Conservation (phyloP, 2,329 filamentous ascomycete genomes). For the Sporothrix euskadiensis region DNA sequence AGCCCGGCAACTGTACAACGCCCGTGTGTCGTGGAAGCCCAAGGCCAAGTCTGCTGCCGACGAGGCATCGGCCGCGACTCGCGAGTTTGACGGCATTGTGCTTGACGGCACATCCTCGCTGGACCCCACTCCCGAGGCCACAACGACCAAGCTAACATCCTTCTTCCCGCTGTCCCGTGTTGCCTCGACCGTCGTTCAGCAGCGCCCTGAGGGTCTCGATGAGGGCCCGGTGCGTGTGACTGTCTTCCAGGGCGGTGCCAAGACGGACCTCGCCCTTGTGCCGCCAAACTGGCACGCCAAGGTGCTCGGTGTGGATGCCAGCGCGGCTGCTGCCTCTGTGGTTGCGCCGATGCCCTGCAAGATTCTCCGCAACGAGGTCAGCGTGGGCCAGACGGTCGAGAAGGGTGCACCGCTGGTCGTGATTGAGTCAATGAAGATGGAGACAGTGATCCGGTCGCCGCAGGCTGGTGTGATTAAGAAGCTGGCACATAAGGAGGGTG, state of each 20-base stretch:
- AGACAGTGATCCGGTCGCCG: constrained; percentile 77
- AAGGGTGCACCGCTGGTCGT: constrained; percentile 88
- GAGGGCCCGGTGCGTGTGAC: constrained; percentile 59
- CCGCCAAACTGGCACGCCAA: constrained; percentile 81
- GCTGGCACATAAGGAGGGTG: constrained; percentile 72
- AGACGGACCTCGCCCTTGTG: constrained; percentile 59
- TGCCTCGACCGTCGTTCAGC: constrained; percentile 72
- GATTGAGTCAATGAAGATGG: constrained; percentile 91
- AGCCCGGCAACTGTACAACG: constrained; percentile 50
- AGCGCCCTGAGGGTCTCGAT: constrained; percentile 36
- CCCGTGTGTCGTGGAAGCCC: constrained; percentile 46
- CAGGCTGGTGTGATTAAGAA: constrained; percentile 71
- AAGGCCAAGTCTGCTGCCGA: not conserved
- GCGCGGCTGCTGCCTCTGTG: constrained; percentile 78
- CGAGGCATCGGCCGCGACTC: constrained; percentile 30
- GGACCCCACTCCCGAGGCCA: constrained; percentile 13
- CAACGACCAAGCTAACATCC: constrained; percentile 56
- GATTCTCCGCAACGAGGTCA: constrained; percentile 84
- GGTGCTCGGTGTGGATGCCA: constrained; percentile 68
- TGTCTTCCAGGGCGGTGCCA: constrained; percentile 70
- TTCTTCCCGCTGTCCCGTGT: constrained; percentile 83
- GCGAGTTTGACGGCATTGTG: constrained; percentile 50
- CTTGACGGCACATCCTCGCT: constrained; percentile 41
- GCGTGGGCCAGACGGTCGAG: constrained; percentile 76
- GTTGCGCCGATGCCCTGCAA: constrained; percentile 97